Base-by-base conservation (phyloP, 2,329 filamentous ascomycete genomes). In the Davidsoniella eucalypti region DNA sequence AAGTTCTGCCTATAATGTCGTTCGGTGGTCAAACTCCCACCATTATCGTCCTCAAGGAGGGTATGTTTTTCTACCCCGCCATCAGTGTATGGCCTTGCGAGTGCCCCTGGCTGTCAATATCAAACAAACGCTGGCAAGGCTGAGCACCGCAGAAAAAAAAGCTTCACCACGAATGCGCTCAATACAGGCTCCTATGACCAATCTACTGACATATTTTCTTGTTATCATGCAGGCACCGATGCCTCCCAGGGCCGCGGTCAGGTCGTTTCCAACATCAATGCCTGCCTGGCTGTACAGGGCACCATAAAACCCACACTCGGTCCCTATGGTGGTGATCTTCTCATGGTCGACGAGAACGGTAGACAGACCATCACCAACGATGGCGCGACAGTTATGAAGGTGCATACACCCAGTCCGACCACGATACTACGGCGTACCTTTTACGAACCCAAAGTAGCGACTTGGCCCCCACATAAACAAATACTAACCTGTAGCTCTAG, bases 381-480 rank as follows among this genome's bases (percentile, higher is more conserved):
- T 70, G 92, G 92, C 63, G 92, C 92, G 45, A 98, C 92, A 47
- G 92, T 96, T 55, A 98, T 98, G 92, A 96, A 95, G 81, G 85
- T 87, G 21, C 21, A 5, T 23, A 23, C 21, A 23, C 21, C 21
- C 21, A 23, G 65, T 58, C 67, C 51, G 2, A 33, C 2, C 12
- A 12, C 9, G 29, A 33, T 33, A 12, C 29, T 12, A 33, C 29
- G 29, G 12, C 29, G 7, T 12, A 9, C 12, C 29, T 33, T 33
- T 10, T 4, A 33, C 29, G 29, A 33, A 33, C 12, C 29, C 12
- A 10, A 33, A 33, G 29, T 12, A 33, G 29, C 29, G 29, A 33
- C 29, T 33, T 29, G 10, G 10, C 10, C 18, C 18, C 7, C 29
- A 33, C 8, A 10, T 33, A 33, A 12, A 33, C 29, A 33, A 9